phyloP scores from a whole-genome alignment of 177 flowering plant species.

The Vitis hybrid region DNA sequence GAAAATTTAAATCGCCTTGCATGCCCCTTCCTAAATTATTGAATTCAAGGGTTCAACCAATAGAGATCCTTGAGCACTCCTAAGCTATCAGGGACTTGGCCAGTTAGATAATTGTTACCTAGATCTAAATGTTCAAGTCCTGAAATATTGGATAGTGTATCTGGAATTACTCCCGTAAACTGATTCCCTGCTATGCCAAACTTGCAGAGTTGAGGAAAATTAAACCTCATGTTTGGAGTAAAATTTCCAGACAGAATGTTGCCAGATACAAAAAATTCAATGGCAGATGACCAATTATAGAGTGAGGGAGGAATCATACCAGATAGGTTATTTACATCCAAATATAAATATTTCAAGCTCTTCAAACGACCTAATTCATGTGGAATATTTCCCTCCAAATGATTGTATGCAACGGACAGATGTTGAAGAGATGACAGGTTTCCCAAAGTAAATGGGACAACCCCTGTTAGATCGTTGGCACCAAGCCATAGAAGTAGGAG shows the following conservation, averaged over 20 bases:
- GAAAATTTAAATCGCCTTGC: conserved; percentile 23
- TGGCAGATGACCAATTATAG: conserved; percentile 36
- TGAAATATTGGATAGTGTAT: too few species aligned
- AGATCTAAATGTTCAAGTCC: conserved; percentile 19
- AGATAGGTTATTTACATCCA: conserved; percentile 22
- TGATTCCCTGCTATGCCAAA: too few species aligned
- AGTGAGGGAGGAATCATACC: conserved; percentile 41
- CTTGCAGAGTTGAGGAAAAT: too few species aligned
- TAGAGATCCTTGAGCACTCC: conserved; percentile 15
- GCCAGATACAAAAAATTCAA: conserved; percentile 4
- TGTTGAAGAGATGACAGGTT: conserved; percentile 32
- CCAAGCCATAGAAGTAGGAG: background rate
- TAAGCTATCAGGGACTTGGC: conserved; percentile 24
- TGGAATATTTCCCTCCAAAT: conserved; percentile 42
- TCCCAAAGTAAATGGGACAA: conserved; percentile 32
- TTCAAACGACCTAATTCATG: conserved; percentile 15
- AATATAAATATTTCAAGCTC: conserved; percentile 9
- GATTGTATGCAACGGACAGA: conserved; percentile 14
- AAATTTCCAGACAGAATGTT: too few species aligned
- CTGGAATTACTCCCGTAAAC: too few species aligned
- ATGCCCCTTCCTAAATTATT: conserved; percentile 32
- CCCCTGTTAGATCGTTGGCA: conserved; percentile 28
- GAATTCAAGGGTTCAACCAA: conserved; percentile 4
- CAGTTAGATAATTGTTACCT: conserved; percentile 25
- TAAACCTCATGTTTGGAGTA: too few species aligned